Conservation (phyloP, 2,329 filamentous ascomycete species). For the Aspergillus persii region DNA sequence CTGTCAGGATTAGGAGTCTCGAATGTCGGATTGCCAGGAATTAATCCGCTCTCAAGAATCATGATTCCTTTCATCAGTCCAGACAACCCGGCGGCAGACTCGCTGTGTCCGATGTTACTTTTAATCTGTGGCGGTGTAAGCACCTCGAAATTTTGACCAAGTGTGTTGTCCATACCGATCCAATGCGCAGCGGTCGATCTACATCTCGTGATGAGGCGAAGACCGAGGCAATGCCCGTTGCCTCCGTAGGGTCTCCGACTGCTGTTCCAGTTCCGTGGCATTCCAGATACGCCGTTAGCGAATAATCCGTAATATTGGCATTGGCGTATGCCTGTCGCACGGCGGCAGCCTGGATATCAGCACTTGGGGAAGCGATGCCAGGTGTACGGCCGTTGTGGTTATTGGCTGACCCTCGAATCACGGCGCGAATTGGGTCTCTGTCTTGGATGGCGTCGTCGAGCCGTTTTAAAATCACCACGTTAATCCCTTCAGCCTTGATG, state of each 20-base stretch:
- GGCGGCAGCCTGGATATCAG: constrained; percentile 23
- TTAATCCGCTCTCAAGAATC: constrained; percentile 17
- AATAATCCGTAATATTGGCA: constrained; percentile 23
- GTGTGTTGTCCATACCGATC: constrained; percentile 43
- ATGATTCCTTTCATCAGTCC: constrained; percentile 21
- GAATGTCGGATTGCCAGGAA: constrained; percentile 19
- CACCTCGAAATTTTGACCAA: not conserved
- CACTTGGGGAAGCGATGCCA: constrained; percentile 21
- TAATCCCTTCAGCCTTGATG: constrained; percentile 30
- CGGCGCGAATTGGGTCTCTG: constrained; percentile 26
- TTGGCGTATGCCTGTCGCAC: constrained; percentile 32
- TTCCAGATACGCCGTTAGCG: constrained; percentile 34
- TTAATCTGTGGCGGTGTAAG: constrained; percentile 36
- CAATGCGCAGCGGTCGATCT: constrained; percentile 5
- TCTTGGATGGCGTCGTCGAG: constrained; percentile 26
- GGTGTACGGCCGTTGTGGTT: constrained; percentile 22
- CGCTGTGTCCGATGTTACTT: constrained; percentile 22
- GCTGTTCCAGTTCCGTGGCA: constrained; percentile 35
- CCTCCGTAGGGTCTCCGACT: constrained; percentile 7
- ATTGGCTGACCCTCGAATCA: constrained; percentile 22
- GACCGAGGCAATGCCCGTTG: constrained; percentile 1
- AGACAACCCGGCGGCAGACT: constrained; percentile 15
- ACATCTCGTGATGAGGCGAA: not conserved
- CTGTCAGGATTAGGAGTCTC: constrained; percentile 16
- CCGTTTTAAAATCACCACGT: constrained; percentile 26